Evolutionary conservation across 768 basidiomycete genomes (phyloP).

Genomic region (Termitomyces sp.): DNA sequence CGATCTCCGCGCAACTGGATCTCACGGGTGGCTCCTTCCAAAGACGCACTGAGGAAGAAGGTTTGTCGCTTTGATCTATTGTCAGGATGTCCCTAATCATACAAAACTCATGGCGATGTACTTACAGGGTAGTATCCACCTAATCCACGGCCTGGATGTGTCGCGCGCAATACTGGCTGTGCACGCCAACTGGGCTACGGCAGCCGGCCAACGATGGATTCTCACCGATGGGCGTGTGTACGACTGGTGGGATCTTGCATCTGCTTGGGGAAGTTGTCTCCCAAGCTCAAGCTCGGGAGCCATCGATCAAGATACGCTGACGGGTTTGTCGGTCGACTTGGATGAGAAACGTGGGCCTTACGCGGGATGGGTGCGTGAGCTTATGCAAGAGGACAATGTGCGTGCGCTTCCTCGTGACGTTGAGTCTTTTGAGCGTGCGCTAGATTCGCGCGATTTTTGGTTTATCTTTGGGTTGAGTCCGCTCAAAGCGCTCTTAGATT

Average conservation of each 20-base stretch:
- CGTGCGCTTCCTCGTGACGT: constrained; percentile 50
- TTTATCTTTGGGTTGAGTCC: constrained; percentile 41
- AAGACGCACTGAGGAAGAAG: constrained; percentile 49
- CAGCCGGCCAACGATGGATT: constrained; percentile 52
- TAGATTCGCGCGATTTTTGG: constrained; percentile 67
- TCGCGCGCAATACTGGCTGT: constrained; percentile 60
- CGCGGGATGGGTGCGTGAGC: constrained; percentile 51
- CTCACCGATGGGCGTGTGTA: constrained; percentile 54
- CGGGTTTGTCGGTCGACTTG: not conserved
- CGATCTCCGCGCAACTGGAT: constrained; percentile 52
- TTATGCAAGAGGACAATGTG: constrained; percentile 50
- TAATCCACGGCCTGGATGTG: constrained; percentile 61
- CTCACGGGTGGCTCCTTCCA: constrained; percentile 47
- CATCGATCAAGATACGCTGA: not conserved
- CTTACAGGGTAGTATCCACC: constrained; percentile 56
- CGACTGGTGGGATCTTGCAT: constrained; percentile 68
- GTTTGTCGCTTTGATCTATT: constrained; percentile 22
- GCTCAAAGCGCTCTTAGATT: constrained; percentile 31
- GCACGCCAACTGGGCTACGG: constrained; percentile 37
- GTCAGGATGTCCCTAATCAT: not conserved
- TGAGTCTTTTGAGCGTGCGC: constrained; percentile 44
- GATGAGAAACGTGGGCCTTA: constrained; percentile 33
- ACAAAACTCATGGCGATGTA: not conserved
- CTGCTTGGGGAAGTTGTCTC: constrained; percentile 41
- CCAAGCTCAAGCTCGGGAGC: not conserved